These are phyloP conservation scores for Candida ipomoeae DNA, from an alignment of 805 yeast species.

Conservation along the genomic window DNA sequence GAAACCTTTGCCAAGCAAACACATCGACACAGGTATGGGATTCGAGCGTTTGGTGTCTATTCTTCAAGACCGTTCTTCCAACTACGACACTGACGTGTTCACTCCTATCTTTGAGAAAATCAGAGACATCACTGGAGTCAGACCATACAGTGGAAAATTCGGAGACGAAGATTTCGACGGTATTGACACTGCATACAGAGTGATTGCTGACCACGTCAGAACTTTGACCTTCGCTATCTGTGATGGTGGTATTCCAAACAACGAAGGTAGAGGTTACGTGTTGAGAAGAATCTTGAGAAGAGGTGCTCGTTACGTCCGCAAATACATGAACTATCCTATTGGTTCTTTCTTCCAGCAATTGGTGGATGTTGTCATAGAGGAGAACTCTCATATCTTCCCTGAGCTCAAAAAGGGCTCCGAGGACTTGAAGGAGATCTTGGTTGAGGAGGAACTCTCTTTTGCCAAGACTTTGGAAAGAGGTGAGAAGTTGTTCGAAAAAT, in stretches of 20 bases:
- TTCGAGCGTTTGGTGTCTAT: slow-evolving; percentile 95
- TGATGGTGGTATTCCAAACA: slow-evolving; percentile 99
- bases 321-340: slow-evolving; percentile 92
- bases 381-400: slow-evolving; percentile 86
- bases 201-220: slow-evolving; percentile 96
- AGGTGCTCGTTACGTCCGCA: slow-evolving; percentile 95
- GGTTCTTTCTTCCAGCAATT: slow-evolving; percentile 90
- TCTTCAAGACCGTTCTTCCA: slow-evolving; percentile 84
- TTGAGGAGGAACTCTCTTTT: slow-evolving; percentile 94
- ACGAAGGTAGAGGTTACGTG: slow-evolving; percentile 98
- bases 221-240: slow-evolving; percentile 93
- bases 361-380: slow-evolving; percentile 89
- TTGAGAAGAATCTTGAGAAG: slow-evolving; percentile 95
- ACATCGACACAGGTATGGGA: slow-evolving; percentile 98
- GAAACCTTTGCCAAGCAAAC: slow-evolving; percentile 86
- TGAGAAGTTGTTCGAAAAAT: slow-evolving; percentile 91
- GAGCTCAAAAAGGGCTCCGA: slow-evolving; percentile 71
- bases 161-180: slow-evolving; percentile 93
- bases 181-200: slow-evolving; percentile 96
- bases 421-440: slow-evolving; percentile 81
- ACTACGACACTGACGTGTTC: slow-evolving; percentile 97
- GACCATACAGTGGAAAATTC: slow-evolving; percentile 87
- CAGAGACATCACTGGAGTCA: slow-evolving; percentile 88
- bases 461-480: slow-evolving; percentile 97
- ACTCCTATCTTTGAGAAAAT: slow-evolving; percentile 81